A percentile compares a stretch with the other conserved stretches of the same genome.
Evolutionary conservation across 2,329 filamentous ascomycete species (phyloP).

Genomic region (Cordyceps farinosa): DNA sequence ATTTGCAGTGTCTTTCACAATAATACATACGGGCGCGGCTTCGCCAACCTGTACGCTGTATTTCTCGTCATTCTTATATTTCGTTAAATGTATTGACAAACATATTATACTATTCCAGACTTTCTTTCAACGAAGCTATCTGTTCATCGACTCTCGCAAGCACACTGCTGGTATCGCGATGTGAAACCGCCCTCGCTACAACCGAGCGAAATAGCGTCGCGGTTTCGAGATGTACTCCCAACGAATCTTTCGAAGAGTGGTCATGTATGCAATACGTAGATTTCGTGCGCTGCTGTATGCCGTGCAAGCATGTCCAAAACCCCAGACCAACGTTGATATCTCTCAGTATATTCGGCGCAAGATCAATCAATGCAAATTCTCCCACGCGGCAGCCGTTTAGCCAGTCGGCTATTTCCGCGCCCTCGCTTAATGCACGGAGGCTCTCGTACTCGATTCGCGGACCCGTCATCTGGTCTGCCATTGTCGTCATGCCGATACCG

Average conservation of each 20-base stretch:
- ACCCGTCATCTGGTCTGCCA: conserved; percentile 14
- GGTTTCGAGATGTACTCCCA: not conserved
- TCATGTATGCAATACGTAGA: not conserved
- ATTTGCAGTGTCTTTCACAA: too few species aligned
- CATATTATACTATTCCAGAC: not conserved
- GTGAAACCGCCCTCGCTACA: not conserved
- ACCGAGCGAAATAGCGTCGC: not conserved
- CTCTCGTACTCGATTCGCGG: conserved; percentile 21
- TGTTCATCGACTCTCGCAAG: not conserved
- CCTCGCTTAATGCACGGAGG: conserved; percentile 18
- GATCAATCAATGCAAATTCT: conserved; percentile 18
- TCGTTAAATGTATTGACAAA: not conserved
- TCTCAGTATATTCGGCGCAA: conserved; percentile 20
- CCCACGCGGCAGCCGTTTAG: not conserved
- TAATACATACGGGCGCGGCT: too few species aligned
- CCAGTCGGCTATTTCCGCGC: conserved; percentile 16
- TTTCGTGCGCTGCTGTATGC: not conserved
- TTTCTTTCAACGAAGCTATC: not conserved
- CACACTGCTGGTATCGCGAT: not conserved
- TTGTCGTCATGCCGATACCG: conserved; percentile 15
- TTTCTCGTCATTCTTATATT: too few species aligned
- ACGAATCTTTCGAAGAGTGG: not conserved
- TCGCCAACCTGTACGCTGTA: too few species aligned
- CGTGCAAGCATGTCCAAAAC: conserved; percentile 14
- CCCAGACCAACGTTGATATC: conserved; percentile 19